These are phyloP conservation scores for Betula pendula DNA, from an alignment of 306 rosid species.

Conservation along the genomic window DNA sequence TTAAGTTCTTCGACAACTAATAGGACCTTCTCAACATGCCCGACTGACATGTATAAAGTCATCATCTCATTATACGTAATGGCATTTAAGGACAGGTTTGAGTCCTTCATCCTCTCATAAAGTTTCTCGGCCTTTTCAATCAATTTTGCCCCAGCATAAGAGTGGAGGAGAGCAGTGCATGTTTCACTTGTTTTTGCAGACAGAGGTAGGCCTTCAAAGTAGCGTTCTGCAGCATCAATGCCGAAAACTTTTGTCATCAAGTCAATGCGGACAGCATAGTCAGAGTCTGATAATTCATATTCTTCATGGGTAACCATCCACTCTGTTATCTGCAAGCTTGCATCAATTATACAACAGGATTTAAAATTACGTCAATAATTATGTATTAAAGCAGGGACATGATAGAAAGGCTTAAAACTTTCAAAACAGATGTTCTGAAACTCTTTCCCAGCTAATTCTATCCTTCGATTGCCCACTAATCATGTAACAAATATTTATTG, in stretches of 20 bases:
- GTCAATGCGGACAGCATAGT: slow-evolving; percentile 78
- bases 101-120: slow-evolving; percentile 57
- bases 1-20: slow-evolving; percentile 69
- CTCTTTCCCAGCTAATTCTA: slow-evolving; percentile 1
- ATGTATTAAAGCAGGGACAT: not conserved
- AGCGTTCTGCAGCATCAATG: slow-evolving; percentile 84
- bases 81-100: slow-evolving; percentile 53
- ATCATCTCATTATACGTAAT: slow-evolving; percentile 90
- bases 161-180: slow-evolving; percentile 88
- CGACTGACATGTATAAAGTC: slow-evolving; percentile 88
- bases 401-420: not conserved
- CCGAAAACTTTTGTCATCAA: slow-evolving; percentile 93
- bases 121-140: slow-evolving; percentile 83
- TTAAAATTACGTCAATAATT: not conserved
- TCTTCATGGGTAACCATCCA: slow-evolving; percentile 77
- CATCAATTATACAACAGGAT: slow-evolving; percentile 20
- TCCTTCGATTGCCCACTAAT: not conserved
- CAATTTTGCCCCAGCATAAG: slow-evolving; percentile 71
- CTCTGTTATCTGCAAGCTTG: slow-evolving; percentile 75
- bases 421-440: not conserved
- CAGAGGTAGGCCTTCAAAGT: slow-evolving; percentile 74
- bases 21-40: slow-evolving; percentile 78
- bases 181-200: slow-evolving; percentile 70
- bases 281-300: slow-evolving; percentile 64
- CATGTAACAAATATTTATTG: not conserved